Base-by-base conservation (phyloP, 2,329 filamentous ascomycete genomes). In the Podosphaera leucotricha region DNA sequence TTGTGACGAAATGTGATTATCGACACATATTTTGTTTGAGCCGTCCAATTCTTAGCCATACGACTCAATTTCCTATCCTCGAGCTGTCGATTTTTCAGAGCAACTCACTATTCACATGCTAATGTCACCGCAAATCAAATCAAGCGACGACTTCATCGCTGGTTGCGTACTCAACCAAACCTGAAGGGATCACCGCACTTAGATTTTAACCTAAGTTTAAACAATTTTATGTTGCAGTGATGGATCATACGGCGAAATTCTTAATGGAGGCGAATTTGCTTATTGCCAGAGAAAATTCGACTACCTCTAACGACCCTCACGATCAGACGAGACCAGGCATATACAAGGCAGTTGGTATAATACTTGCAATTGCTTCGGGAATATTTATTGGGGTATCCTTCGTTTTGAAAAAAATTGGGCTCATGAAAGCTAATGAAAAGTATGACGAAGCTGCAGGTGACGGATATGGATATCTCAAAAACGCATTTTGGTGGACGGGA, bases 401-500 rank as follows among this genome's bases (percentile, higher is more conserved):
- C 60, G 86, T 95, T 22, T 64, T 98, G 56, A 95, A 95, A 64
- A 98, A 98, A 64, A 70, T 82, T 47, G 90, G 90, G 3, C 64
- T 98, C 53, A 68, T 98, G 48, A 85, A 76, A 59, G 87, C 90
- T 43, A 98, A 95, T 61, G 76, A 82, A 54, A 95, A 95, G 61
- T 95, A 95, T 66, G 80, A 92, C 49, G 85, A 95, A 62, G 83
- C 82, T 51, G 86, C 90, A 0, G 90, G 90, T 47, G 87, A 95
- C 61, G 90, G 90, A 46, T 95, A 95, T 60, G 86, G 87, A 49
- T 98, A 95, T 60, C 73, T 98, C 54, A 93, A 92, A 65, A 95
- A 95, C 56, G 67, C 67, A 18, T 93, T 72, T 66, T 98, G 90
- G 90, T 98, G 90, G 90, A 61, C 66, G 1, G 90, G 90, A 53